Conservation (phyloP, 139 green algal genomes). For the Chlorella sp. region DNA sequence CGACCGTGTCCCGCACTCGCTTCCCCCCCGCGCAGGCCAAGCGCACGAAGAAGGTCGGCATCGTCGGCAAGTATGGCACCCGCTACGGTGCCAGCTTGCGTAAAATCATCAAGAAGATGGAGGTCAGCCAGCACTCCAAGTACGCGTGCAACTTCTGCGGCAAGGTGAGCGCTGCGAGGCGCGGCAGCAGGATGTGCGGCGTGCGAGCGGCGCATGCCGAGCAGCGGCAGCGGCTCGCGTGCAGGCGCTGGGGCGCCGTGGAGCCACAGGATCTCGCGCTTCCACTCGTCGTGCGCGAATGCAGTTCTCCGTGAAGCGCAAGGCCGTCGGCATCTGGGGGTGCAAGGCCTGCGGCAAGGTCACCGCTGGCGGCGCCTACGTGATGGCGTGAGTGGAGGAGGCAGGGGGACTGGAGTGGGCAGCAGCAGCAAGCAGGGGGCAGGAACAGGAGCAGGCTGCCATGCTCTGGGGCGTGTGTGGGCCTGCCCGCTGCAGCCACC, state of each 20-base stretch:
- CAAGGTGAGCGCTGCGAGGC: too few species aligned
- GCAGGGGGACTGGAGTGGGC: too few species aligned
- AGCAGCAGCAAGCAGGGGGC: too few species aligned
- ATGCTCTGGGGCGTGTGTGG: neutral
- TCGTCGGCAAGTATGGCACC: conserved; percentile 99
- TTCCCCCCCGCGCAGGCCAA: conserved; percentile 65
- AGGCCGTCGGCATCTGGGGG: conserved; percentile 95
- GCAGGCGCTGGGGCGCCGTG: too few species aligned
- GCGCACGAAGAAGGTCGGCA: conserved; percentile 99
- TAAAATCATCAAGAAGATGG: conserved; percentile 98
- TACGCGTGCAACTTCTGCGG: conserved; percentile 99
- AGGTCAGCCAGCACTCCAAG: conserved; percentile 98
- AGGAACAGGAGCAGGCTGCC: neutral
- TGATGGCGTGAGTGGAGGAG: conserved; percentile 69
- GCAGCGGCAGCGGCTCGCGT: neutral
- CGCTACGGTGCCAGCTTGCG: conserved; percentile 93
- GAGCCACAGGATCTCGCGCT: too few species aligned
- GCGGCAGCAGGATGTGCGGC: too few species aligned
- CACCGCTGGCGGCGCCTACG: conserved; percentile 91
- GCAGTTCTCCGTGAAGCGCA: conserved; percentile 84
- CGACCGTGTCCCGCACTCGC: too few species aligned
- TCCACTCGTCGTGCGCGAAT: too few species aligned
- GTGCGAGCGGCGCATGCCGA: too few species aligned
- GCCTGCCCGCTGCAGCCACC: too few species aligned
- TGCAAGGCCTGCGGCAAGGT: conserved; percentile 95